phyloP scores from a whole-genome alignment of 176 grass and related monocot species.

The Secale cereale region DNA sequence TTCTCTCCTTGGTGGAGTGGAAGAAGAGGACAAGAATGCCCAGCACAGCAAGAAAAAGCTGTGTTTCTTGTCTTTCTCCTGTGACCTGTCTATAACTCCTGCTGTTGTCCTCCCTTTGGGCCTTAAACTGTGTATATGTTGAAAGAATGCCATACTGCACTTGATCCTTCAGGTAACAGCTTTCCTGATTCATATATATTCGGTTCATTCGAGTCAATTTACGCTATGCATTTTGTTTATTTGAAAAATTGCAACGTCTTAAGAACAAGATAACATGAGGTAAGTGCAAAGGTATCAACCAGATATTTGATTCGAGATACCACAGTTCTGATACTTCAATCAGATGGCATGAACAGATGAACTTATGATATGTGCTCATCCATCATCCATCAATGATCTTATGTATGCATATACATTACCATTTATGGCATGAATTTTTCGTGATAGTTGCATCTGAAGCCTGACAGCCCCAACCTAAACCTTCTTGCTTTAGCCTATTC shows the following conservation, averaged over 20 bases:
- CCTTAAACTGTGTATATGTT: conserved; percentile 23
- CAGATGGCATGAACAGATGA: neutral
- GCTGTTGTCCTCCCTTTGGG: conserved; percentile 29
- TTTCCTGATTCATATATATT: conserved; percentile 24
- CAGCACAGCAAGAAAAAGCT: conserved; percentile 16
- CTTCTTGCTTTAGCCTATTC: conserved; percentile 10
- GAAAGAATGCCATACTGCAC: conserved; percentile 20
- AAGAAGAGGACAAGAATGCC: conserved; percentile 40
- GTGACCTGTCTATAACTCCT: conserved; percentile 45
- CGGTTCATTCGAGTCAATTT: conserved; percentile 23
- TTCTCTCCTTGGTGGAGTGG: conserved; percentile 35
- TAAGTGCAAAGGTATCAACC: neutral
- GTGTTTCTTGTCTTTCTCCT: conserved; percentile 26
- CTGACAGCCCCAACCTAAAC: neutral
- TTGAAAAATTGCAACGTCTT: neutral
- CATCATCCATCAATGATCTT: neutral
- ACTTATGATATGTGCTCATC: neutral
- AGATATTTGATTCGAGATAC: conserved; percentile 1
- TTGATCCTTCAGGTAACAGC: conserved; percentile 39
- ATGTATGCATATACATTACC: neutral
- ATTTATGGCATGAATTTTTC: neutral
- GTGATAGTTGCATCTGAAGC: neutral
- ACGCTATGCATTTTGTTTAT: neutral
- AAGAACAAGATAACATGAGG: neutral
- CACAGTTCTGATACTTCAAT: neutral